These are phyloP conservation scores for Linderniella brevidens DNA, from an alignment of 257 asterid species.

Conservation along the genomic window DNA sequence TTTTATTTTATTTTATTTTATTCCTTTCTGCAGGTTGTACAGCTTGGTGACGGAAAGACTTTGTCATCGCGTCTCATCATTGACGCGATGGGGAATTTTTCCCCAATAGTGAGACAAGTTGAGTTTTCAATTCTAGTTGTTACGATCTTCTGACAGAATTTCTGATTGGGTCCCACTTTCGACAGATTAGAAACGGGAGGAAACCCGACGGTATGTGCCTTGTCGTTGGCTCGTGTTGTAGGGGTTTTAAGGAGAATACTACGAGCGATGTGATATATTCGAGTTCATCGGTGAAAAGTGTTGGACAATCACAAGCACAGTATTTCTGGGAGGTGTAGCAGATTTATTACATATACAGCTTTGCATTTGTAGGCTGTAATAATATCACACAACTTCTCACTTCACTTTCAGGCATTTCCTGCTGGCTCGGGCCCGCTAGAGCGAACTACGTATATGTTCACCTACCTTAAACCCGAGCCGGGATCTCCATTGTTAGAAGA, in stretches of 20 bases:
- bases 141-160: not conserved
- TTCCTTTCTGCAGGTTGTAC: constrained; percentile 30
- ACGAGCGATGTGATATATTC: constrained; percentile 79
- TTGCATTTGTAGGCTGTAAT: not conserved
- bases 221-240: constrained; percentile 89
- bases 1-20: not conserved
- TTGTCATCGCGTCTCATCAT: constrained; percentile 60
- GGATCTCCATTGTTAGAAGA: constrained; percentile 76
- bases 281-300: constrained; percentile 52
- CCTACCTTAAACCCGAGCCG: constrained; percentile 75
- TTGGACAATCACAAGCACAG: constrained; percentile 61
- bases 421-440: constrained; percentile 77
- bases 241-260: constrained; percentile 57
- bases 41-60: constrained; percentile 54
- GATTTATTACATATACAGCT: constrained; percentile 3
- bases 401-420: constrained; percentile 71
- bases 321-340: constrained; percentile 87
- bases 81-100: constrained; percentile 98
- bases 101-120: constrained; percentile 89
- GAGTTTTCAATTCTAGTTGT: constrained; percentile 8
- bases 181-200: constrained; percentile 76
- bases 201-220: constrained; percentile 95
- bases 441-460: constrained; percentile 96
- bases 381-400: not conserved
- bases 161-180: constrained; percentile 10